phyloP scores from a whole-genome alignment of 345 rosid genomes.

The Theobroma cacao region DNA sequence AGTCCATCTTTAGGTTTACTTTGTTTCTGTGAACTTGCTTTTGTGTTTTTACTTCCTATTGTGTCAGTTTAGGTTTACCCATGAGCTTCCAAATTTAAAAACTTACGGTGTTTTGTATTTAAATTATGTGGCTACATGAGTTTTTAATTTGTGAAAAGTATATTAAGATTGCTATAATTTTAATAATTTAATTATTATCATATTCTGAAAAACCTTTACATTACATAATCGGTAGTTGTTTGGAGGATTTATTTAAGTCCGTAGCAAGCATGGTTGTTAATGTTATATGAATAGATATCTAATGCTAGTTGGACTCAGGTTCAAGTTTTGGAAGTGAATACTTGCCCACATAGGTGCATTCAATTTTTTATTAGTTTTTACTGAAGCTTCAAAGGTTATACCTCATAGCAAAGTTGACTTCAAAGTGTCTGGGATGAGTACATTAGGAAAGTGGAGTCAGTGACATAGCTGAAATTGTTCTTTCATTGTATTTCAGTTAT shows the following conservation, averaged over 20 bases:
- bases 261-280: neutral
- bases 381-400: neutral
- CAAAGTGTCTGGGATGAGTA: neutral
- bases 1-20: neutral
- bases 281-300: neutral
- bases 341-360: neutral
- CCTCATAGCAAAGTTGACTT: neutral
- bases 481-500: no score
- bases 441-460: neutral
- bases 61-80: neutral
- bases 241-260: neutral
- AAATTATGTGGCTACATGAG: neutral
- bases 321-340: neutral
- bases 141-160: neutral
- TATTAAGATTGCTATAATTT: neutral
- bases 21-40: neutral
- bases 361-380: neutral
- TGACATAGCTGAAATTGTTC: no score
- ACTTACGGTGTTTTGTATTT: no score
- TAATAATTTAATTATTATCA: no score
- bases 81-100: neutral
- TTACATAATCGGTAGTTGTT: neutral
- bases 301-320: neutral
- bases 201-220: neutral
- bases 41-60: neutral